Conservation (phyloP, 75 land plant genomes). For the Cupressus sempervirens region DNA sequence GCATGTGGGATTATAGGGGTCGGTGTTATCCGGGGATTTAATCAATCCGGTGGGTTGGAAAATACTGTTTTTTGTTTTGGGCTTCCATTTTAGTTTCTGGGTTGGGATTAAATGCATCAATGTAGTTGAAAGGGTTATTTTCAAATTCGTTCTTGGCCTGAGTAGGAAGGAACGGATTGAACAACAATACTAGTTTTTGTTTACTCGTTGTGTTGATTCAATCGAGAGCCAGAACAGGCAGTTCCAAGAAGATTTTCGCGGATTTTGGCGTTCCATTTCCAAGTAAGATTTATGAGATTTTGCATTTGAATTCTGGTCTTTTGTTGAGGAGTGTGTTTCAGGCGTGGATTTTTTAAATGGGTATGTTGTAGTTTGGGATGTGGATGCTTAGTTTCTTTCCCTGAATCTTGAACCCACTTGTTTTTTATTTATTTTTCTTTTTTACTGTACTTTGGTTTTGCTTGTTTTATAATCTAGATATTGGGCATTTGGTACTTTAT, state of each 20-base stretch:
- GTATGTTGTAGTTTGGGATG: background rate
- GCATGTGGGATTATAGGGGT: background rate
- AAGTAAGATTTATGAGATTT: background rate
- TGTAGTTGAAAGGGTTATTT: background rate
- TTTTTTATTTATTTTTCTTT: background rate
- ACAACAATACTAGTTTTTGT: background rate
- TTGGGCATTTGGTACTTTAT: background rate
- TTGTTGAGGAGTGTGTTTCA: background rate
- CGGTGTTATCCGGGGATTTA: background rate
- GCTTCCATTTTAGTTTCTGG: background rate
- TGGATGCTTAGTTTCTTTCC: background rate
- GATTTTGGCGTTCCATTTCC: background rate
- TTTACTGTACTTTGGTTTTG: background rate
- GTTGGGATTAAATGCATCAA: background rate
- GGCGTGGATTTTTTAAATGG: background rate
- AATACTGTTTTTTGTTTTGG: background rate
- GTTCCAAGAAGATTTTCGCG: background rate
- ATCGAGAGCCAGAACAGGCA: background rate
- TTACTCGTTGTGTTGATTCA: background rate
- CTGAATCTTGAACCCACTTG: background rate
- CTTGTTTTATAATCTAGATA: background rate
- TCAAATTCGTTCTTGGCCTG: conserved; percentile 3
- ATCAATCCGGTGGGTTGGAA: background rate
- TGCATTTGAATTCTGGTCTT: background rate
- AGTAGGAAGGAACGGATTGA: background rate